Conservation (phyloP, 306 rosid genomes). For the Sphenostylis stenocarpa region DNA sequence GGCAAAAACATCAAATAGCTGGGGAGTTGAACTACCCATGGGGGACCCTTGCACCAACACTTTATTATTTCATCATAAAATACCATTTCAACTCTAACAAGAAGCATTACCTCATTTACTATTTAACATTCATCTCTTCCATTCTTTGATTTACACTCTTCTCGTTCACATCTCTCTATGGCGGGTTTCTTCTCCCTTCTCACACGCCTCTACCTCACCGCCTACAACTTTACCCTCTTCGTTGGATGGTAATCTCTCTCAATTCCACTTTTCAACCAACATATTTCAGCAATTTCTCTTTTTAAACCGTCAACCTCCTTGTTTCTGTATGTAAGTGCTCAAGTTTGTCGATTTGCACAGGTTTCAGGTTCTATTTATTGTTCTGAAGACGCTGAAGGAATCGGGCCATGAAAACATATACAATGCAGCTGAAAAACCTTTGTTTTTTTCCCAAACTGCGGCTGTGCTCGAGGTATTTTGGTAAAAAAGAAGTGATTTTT, state of each 20-base stretch:
- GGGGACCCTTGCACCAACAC: not conserved
- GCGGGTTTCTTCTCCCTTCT: not conserved
- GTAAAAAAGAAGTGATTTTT: not conserved
- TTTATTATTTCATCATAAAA: too few species aligned
- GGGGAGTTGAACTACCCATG: not conserved
- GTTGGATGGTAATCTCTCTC: not conserved
- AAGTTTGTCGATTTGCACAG: not conserved
- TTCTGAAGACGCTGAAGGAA: not conserved
- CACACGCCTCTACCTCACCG: not conserved
- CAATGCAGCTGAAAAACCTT: not conserved
- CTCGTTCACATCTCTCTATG: not conserved
- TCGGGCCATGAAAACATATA: not conserved
- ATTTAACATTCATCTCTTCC: not conserved
- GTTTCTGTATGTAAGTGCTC: not conserved
- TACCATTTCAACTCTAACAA: too few species aligned
- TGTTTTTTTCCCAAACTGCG: not conserved
- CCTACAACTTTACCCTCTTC: conserved; percentile 2
- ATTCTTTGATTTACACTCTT: not conserved
- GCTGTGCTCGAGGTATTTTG: not conserved
- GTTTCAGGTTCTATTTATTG: not conserved
- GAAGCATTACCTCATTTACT: too few species aligned
- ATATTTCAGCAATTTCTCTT: not conserved
- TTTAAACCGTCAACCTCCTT: not conserved
- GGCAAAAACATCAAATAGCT: not conserved
- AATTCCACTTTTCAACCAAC: not conserved